Conservation (phyloP, 2,329 filamentous ascomycete species). For the Pseudocercospora vitis region DNA sequence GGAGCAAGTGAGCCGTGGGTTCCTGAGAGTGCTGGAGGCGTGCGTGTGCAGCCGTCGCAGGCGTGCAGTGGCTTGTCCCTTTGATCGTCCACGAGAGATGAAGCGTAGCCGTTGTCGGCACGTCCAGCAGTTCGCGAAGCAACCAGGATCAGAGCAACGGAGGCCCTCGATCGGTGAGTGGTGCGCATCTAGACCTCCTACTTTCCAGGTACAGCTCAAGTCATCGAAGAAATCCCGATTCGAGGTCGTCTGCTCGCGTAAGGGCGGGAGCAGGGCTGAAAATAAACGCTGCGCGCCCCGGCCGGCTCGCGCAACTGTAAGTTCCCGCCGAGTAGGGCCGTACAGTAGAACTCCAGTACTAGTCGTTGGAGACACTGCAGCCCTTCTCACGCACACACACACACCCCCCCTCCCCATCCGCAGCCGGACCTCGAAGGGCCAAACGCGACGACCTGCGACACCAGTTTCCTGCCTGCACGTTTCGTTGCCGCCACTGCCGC, state of each 20-base stretch:
- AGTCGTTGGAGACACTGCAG: too few relatives aligned
- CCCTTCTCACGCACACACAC: too few relatives aligned
- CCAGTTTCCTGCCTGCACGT: background rate
- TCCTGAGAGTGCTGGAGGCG: background rate
- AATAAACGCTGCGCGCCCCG: too few relatives aligned
- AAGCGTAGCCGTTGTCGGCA: background rate
- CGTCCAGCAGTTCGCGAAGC: slow-evolving; percentile 1
- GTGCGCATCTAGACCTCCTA: slow-evolving; percentile 6
- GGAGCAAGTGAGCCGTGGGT: background rate
- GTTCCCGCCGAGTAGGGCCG: too few relatives aligned
- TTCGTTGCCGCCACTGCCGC: background rate
- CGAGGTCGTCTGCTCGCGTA: background rate
- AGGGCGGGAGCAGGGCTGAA: too few relatives aligned
- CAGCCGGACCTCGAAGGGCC: background rate
- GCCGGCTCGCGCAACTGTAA: too few relatives aligned
- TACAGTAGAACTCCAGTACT: too few relatives aligned
- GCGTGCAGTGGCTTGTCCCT: background rate
- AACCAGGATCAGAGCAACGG: slow-evolving; percentile 2
- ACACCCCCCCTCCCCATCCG: background rate
- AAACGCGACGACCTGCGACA: background rate
- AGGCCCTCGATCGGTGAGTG: background rate
- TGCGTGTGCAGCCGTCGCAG: background rate
- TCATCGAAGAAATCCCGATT: slow-evolving; percentile 13
- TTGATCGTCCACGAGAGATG: background rate
- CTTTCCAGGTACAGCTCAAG: background rate